A percentile compares a stretch with the other conserved stretches of the same genome.
phyloP scores from a whole-genome alignment of 2,329 filamentous ascomycete species.

The Colletotrichum spaethianum region DNA sequence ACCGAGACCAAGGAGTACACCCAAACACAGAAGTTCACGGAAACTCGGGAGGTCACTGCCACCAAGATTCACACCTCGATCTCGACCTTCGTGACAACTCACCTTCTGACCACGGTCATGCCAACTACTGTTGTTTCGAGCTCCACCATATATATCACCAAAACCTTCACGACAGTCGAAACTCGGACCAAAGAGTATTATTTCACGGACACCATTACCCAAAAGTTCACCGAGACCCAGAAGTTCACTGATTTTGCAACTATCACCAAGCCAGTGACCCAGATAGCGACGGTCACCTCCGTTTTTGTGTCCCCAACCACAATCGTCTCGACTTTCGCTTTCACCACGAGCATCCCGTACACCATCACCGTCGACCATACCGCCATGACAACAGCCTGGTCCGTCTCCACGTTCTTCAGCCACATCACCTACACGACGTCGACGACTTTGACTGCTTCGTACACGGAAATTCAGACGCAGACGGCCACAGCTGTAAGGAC shows the following conservation, averaged over 20 bases:
- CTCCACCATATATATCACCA: conserved; percentile 27
- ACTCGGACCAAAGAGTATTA: conserved; percentile 30
- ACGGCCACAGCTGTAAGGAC: conserved; percentile 31
- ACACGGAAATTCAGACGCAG: conserved; percentile 33
- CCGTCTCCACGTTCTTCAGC: conserved; percentile 27
- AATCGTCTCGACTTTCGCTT: conserved; percentile 33
- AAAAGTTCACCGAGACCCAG: conserved; percentile 24
- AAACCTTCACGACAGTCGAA: conserved; percentile 34
- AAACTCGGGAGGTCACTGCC: conserved; percentile 23
- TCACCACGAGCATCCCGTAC: conserved; percentile 38
- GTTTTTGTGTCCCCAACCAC: conserved; percentile 32
- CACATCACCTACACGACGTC: conserved; percentile 15
- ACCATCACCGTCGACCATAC: conserved; percentile 38
- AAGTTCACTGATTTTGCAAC: conserved; percentile 30
- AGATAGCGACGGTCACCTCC: conserved; percentile 30
- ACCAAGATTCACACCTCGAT: conserved; percentile 33
- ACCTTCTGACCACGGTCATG: conserved; percentile 25
- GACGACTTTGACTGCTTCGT: conserved; percentile 38
- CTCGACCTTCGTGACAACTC: conserved; percentile 34
- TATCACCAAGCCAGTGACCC: conserved; percentile 37
- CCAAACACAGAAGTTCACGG: conserved; percentile 3
- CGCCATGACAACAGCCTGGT: conserved; percentile 30
- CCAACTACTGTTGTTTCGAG: conserved; percentile 37
- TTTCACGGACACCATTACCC: conserved; percentile 34
- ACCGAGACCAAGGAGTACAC: conserved; percentile 26